Conservation (phyloP, 805 yeast species). For the Saturnispora quitensis region DNA sequence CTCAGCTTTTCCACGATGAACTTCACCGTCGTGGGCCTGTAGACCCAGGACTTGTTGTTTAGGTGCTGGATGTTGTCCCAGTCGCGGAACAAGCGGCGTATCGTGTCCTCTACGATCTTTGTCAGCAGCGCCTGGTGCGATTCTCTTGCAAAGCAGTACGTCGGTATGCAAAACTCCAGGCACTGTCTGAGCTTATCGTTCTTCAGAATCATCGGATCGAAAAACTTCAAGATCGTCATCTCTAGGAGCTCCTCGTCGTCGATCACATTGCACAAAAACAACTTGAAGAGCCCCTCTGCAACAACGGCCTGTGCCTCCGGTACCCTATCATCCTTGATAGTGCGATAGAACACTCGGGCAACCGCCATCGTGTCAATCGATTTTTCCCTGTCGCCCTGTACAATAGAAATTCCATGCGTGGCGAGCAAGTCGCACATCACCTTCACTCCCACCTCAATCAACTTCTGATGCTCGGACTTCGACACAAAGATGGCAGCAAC, state of each 20-base stretch:
- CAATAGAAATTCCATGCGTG: slow-evolving; percentile 61
- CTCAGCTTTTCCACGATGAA: slow-evolving; percentile 60
- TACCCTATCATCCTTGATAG: slow-evolving; percentile 45
- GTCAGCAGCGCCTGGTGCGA: slow-evolving; percentile 62
- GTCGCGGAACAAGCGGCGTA: slow-evolving; percentile 43
- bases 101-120: slow-evolving; percentile 55
- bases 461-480: slow-evolving; percentile 45
- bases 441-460: slow-evolving; percentile 55
- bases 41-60: slow-evolving; percentile 21
- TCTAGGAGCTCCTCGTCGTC: slow-evolving; percentile 64
- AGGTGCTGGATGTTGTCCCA: slow-evolving; percentile 32
- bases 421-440: slow-evolving; percentile 72
- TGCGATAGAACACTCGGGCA: slow-evolving; percentile 61
- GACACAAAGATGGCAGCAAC: slow-evolving; percentile 64
- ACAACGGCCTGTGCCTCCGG: slow-evolving; percentile 69
- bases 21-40: slow-evolving; percentile 34
- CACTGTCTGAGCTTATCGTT: slow-evolving; percentile 70
- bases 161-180: slow-evolving; percentile 81
- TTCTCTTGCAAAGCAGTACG: slow-evolving; percentile 68
- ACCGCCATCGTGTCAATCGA: slow-evolving; percentile 58
- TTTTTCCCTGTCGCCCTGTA: slow-evolving; percentile 43
- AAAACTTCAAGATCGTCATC: slow-evolving; percentile 62
- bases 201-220: slow-evolving; percentile 53
- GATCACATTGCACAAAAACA: slow-evolving; percentile 68
- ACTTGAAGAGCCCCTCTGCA: slow-evolving; percentile 80